phyloP scores from a whole-genome alignment of 805 yeast species.

The Metschnikowia gelsemii region DNA sequence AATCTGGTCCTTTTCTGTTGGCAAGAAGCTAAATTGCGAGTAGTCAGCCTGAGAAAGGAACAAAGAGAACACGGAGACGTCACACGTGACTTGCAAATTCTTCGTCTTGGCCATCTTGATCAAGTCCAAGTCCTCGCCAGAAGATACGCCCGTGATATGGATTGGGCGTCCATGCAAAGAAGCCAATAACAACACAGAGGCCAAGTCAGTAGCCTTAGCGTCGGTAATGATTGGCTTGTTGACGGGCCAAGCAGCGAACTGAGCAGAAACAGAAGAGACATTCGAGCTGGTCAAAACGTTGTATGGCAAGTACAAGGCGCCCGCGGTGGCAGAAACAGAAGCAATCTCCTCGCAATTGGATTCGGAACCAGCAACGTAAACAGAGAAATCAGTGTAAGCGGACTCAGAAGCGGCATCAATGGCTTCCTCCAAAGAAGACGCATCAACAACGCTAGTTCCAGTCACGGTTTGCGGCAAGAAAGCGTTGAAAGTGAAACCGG shows the following conservation, averaged over 20 bases:
- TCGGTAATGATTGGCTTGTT: slow-evolving; percentile 85
- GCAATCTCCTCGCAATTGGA: slow-evolving; percentile 61
- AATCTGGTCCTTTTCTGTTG: slow-evolving; percentile 75
- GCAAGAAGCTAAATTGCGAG: slow-evolving; percentile 70
- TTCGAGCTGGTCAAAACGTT: slow-evolving; percentile 65
- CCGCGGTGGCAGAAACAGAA: slow-evolving; percentile 63
- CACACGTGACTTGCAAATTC: slow-evolving; percentile 82
- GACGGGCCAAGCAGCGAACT: slow-evolving; percentile 81
- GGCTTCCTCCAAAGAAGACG: slow-evolving; percentile 63
- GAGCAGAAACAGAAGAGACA: slow-evolving; percentile 76
- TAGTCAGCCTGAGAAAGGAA: slow-evolving; percentile 73
- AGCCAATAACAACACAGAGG: slow-evolving; percentile 87
- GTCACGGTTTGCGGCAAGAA: slow-evolving; percentile 68
- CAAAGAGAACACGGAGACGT: slow-evolving; percentile 76
- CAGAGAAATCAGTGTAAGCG: slow-evolving; percentile 78
- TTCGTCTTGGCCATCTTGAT: slow-evolving; percentile 83
- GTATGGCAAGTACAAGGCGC: slow-evolving; percentile 80
- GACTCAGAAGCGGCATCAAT: slow-evolving; percentile 53
- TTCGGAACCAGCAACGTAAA: slow-evolving; percentile 80
- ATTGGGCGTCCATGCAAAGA: slow-evolving; percentile 81
- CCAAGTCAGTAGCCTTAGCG: slow-evolving; percentile 87
- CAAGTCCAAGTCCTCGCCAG: slow-evolving; percentile 77
- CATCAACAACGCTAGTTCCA: slow-evolving; percentile 65
- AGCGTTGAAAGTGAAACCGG: slow-evolving; percentile 88
- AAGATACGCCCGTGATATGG: slow-evolving; percentile 84